phyloP scores from a whole-genome alignment of 208 protist species.

The Leishmania guyanensis region DNA sequence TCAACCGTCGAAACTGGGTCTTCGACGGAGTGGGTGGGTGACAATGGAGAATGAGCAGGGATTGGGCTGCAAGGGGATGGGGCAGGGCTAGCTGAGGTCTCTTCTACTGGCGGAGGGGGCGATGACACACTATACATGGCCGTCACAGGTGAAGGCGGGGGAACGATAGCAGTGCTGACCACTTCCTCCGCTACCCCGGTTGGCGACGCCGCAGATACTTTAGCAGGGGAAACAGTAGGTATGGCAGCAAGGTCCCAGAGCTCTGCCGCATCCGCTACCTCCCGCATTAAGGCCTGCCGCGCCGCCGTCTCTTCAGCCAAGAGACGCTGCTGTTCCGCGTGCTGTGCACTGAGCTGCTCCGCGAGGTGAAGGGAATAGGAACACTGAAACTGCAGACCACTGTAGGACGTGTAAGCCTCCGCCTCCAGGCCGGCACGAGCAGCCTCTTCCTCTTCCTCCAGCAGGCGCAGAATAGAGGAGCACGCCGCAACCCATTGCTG shows the following conservation, averaged over 20 bases:
- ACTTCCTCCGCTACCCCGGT: background rate
- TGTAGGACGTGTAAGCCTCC: conserved; percentile 49
- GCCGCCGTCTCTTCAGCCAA: conserved; percentile 29
- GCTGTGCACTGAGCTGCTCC: conserved; percentile 15
- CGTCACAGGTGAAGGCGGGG: background rate
- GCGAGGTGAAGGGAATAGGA: conserved; percentile 17
- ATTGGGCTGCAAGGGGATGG: background rate
- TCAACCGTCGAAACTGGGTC: background rate
- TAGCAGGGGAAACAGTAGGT: background rate
- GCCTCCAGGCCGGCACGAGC: conserved; percentile 47
- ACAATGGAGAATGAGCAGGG: background rate
- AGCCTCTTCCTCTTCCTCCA: conserved; percentile 54
- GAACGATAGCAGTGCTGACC: background rate
- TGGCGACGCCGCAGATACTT: background rate
- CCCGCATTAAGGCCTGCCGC: conserved; percentile 10
- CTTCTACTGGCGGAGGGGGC: background rate
- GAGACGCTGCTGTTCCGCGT: conserved; percentile 26
- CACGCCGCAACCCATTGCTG: conserved; percentile 19
- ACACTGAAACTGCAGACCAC: conserved; percentile 42
- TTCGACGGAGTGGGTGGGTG: background rate
- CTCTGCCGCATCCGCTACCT: conserved; percentile 9
- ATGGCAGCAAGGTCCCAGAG: background rate
- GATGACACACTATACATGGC: background rate
- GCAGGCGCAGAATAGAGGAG: conserved; percentile 19
- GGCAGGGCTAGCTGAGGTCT: background rate